Evolutionary conservation across 495 filamentous ascomycete species (phyloP).

Genomic region (Trichoderma gamsii): DNA sequence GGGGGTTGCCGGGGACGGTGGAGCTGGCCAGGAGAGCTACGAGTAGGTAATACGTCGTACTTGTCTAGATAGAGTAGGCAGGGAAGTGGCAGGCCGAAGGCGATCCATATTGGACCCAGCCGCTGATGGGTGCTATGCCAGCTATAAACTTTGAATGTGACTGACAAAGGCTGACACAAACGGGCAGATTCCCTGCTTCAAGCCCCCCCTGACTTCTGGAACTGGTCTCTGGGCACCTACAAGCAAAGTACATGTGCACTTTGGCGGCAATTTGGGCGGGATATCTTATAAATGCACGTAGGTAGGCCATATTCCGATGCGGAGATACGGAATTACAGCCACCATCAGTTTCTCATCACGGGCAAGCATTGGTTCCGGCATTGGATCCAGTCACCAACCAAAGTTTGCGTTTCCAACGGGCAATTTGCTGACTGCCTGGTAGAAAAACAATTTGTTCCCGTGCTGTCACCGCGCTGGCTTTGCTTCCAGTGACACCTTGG

Average conservation of each 20-base stretch:
- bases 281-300: neutral
- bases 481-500: neutral
- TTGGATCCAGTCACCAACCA: neutral
- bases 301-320: neutral
- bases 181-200: no score
- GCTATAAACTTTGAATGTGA: no score
- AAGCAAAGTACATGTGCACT: neutral
- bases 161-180: no score
- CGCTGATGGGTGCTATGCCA: no score
- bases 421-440: neutral
- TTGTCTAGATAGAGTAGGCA: no score
- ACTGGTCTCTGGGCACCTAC: no score
- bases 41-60: neutral
- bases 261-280: neutral
- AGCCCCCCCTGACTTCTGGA: no score
- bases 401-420: neutral
- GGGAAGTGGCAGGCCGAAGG: neutral
- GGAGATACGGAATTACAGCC: constrained; percentile 1
- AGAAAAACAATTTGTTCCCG: neutral
- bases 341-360: neutral
- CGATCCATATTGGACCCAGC: neutral
- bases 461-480: neutral
- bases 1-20: constrained; percentile 2
- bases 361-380: neutral
- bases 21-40: neutral